Evolutionary conservation across 2,329 filamentous ascomycete genomes (phyloP).

Genomic region (Penicillium sp.): DNA sequence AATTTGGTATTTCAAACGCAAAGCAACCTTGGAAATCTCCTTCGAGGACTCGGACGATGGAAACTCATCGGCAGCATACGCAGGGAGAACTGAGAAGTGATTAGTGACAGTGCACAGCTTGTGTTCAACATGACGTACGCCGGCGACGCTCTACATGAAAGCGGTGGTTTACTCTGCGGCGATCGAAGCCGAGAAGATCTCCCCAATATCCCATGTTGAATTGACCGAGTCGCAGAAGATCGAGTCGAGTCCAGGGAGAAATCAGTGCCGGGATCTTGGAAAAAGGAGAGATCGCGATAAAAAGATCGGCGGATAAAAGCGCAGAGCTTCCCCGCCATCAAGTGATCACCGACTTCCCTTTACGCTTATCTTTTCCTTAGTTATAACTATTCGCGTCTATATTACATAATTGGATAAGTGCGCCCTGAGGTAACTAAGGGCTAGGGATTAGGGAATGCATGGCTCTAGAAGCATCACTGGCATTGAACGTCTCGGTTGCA

Average conservation of each 20-base stretch:
- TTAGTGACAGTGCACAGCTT: slow-evolving; percentile 11
- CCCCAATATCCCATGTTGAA: slow-evolving; percentile 40
- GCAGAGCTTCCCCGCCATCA: slow-evolving; percentile 5
- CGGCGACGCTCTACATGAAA: slow-evolving; percentile 40
- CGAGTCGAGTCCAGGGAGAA: neutral
- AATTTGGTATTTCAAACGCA: slow-evolving; percentile 86
- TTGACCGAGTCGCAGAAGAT: neutral
- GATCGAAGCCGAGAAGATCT: slow-evolving; percentile 31
- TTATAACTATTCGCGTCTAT: neutral
- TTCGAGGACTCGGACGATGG: slow-evolving; percentile 68
- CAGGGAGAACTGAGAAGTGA: slow-evolving; percentile 41
- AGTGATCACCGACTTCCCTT: neutral
- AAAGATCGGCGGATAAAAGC: slow-evolving; percentile 9
- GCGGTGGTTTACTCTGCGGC: slow-evolving; percentile 30
- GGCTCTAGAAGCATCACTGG: slow-evolving; percentile 24
- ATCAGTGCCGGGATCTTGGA: neutral
- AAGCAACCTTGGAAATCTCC: slow-evolving; percentile 84
- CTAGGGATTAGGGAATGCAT: neutral
- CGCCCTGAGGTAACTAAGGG: too few relatives aligned
- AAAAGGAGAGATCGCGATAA: neutral
- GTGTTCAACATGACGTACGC: slow-evolving; percentile 35
- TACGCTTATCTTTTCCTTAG: neutral
- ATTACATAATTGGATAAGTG: neutral
- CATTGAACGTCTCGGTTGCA: slow-evolving; percentile 26
- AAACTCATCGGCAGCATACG: slow-evolving; percentile 37